Evolutionary conservation across 1,284 basidiomycete genomes (phyloP), one percentile per base, ranked within the genome.

Genomic region (Apiotrichum montevideense): DNA sequence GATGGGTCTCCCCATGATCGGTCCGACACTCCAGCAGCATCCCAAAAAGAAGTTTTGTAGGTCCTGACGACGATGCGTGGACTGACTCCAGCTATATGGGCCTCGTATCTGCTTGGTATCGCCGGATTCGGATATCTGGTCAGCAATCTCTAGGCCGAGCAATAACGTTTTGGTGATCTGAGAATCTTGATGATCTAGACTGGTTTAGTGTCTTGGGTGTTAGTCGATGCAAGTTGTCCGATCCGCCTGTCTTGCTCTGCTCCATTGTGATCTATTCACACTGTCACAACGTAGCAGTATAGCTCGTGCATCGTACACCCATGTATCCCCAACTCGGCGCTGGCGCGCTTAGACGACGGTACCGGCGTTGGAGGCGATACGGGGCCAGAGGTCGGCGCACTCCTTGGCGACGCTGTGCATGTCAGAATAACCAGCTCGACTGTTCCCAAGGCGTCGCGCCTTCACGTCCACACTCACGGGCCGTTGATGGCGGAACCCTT

Each of bases 401-500:
- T 77, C 74, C 67, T 76, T 77, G 61, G 71, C 70, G 64, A 75
- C 72, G 61, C 72, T 74, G 21, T 21, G 21, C 21, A 21, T 21
- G 21, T 21, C 21, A 21, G 52, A 6, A 5, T 44, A 33, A 51
- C 58, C 35, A 64, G 57, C 46, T n/a, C 14, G 13, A n/a, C 1
- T 14, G 5, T 13, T 14, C 6, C n/a, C 3, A 35, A 3, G 6
- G 15, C 39, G 6, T 21, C 29, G 37, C 15, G 92, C 90, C 84
- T 93, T 95, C 21, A 21, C 21, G 21, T 79, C 89, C 10, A 11
- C 32, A 72, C 72, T 70, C 63, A 74, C 72, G 95, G 96, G 66
- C 95, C 95, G 65, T 95, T 94, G 79, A 99, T 98, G 69, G 94
- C 92, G 58, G 90, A 93, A 60, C 95, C 95, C 85, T 99, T 99